Evolutionary conservation across 1,139 yeast species (phyloP), one percentile per base, ranked within the genome.

Genomic region (Yamadazyma sp.): DNA sequence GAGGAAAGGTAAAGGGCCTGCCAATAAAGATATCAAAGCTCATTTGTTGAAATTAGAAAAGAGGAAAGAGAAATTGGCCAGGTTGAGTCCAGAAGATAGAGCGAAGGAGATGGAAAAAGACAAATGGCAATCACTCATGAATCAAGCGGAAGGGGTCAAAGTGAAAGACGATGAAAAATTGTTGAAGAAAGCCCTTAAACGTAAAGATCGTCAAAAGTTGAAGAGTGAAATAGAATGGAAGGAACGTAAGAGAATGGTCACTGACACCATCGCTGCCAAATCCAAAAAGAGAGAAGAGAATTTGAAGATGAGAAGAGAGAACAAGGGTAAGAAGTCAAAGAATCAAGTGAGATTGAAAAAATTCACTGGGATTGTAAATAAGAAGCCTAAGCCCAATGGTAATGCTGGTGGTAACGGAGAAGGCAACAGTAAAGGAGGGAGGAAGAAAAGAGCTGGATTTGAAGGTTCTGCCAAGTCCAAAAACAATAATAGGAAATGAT

Each of bases 251-350:
- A 86, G 83, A 54, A 74, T 75, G 31, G 96, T 92, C 16, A 78
- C 79, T 44, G 87, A 83, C 53, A 81, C 83, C 33, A 83, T 86
- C 42, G 77, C 83, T 34, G 87, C 85, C 12, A 82, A 84, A 53
- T 81, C 77, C 42, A 86, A 87, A 66, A 83, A 92, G 70, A 79
- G 96, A 64, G 96, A 89, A 54, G 95, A 87, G 55, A 92, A 92
- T 56, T 72, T 92, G 61, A 81, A 83, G 58, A 79, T 87, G 31
- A 79, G 96, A 62, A 81, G 77, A 55, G 95, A 84, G 30, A 83
- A 84, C 59, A 88, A 84, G 65, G 92, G 91, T 39, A 77, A 80
- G 49, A 78, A 79, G 60, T 69, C 82, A 52, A 82, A 82, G 57
- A 73, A 83, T 44, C 85, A 82, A 62, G 77, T 76, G 41, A 81